phyloP scores from a whole-genome alignment of 768 basidiomycete genomes.

The Kwoniella newhampshirensis region DNA sequence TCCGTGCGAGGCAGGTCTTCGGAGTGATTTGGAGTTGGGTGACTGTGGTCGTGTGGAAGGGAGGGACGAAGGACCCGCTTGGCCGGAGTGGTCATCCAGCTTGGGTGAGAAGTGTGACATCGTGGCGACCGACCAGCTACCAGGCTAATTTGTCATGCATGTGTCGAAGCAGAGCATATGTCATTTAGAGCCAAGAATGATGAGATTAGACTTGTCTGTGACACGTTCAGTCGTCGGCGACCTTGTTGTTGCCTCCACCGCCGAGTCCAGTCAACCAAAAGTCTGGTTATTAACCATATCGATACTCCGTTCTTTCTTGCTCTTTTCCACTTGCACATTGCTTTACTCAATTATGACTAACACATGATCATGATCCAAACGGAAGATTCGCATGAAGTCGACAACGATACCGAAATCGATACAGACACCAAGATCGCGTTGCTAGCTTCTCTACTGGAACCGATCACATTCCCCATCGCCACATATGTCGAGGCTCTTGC shows the following conservation, averaged over 20 bases:
- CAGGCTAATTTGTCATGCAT: too few species aligned
- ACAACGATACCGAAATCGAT: constrained; percentile 8
- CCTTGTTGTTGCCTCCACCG: too few species aligned
- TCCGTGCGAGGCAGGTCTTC: constrained; percentile 32
- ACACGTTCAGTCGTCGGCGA: too few species aligned
- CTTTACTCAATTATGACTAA: not conserved
- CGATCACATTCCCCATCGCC: constrained; percentile 32
- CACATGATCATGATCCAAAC: not conserved
- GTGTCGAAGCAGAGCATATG: too few species aligned
- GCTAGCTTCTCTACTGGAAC: constrained; percentile 45
- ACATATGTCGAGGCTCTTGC: constrained; percentile 32
- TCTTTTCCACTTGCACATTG: not conserved
- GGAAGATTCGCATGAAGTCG: not conserved
- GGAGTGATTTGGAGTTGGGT: constrained; percentile 21
- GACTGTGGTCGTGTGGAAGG: constrained; percentile 29
- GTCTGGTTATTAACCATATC: not conserved
- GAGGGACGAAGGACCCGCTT: constrained; percentile 26
- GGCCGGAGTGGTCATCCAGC: not conserved
- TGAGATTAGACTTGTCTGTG: too few species aligned
- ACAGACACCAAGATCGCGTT: constrained; percentile 38
- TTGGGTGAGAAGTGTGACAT: constrained; percentile 6
- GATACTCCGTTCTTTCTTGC: not conserved
- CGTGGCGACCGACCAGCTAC: not conserved
- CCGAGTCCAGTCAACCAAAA: constrained; percentile 14
- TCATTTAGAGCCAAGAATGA: too few species aligned